Evolutionary conservation across 1,284 basidiomycete genomes (phyloP), one percentile per base, ranked within the genome.

Genomic region (Malassezia equina): DNA sequence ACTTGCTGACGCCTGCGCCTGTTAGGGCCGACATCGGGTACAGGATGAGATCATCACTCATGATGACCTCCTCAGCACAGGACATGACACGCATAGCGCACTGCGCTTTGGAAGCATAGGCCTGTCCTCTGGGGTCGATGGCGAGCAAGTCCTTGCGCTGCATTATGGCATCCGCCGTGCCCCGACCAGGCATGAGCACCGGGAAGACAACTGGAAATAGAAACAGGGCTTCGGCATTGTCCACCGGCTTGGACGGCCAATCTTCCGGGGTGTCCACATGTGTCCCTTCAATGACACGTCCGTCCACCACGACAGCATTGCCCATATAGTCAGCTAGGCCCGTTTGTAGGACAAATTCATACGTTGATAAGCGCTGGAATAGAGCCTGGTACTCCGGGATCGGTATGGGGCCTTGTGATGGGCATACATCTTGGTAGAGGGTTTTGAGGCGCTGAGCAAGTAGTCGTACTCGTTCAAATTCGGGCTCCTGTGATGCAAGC

Each of bases 281-380:
- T 11, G 15, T 19, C 11, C 47, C 33, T 23, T 39, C 28, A 4
- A 43, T 25, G 2, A 41, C 42, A 21, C 36, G 25, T 9, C 46
- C 46, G 13, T 43, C 43, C 3, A 39, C 50, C 3, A 42, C 27
- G 5, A 57, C 45, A 12, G 55, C 49, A 28, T 45, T 57, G 39
- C 55, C 55, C 21, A 57, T 32, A 24, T 57, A 57, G 39, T 57
- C 55, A 5, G 46, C 29, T 11, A 48, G 25, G 31, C 49, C 25
- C 8, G 55, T 57, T 36, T 57, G 55, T 23, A 52, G 33, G 19
- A 46, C 44, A 40, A 52, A 57, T 25, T 57, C 55, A 28, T 57
- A 51, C 49, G 46, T 51, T 19, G 49, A 28, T 8, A 57, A 36
- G 19, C 55, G 55, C 51, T 57, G 55, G 21, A 57, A 57, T 2